A percentile compares a stretch with the other conserved stretches of the same genome.
phyloP scores from a whole-genome alignment of 768 basidiomycete species.

The Boletus reticulatus region DNA sequence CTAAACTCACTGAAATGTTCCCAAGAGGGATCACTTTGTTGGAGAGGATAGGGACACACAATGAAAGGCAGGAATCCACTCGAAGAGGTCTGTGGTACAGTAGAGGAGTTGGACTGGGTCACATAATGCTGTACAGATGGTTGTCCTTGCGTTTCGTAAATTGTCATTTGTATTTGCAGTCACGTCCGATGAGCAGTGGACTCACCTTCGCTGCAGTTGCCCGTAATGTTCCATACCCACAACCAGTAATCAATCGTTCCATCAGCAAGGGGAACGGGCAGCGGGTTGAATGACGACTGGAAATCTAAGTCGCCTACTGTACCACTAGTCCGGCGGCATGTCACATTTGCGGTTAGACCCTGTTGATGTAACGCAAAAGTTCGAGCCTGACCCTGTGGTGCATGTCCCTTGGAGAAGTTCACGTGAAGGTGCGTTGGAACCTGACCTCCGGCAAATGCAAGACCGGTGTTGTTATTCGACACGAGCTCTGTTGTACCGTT shows the following conservation, averaged over 20 bases:
- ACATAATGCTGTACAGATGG: slow-evolving; percentile 3
- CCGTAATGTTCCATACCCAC: slow-evolving; percentile 3
- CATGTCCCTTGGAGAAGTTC: neutral
- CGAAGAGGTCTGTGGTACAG: neutral
- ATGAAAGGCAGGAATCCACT: slow-evolving; percentile 1
- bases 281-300: neutral
- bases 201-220: neutral
- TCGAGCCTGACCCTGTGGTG: neutral
- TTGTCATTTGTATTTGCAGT: neutral
- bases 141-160: neutral
- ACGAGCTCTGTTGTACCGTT: neutral
- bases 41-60: slow-evolving; percentile 3
- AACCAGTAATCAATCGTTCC: slow-evolving; percentile 5
- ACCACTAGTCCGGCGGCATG: neutral
- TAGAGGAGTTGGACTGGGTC: slow-evolving; percentile 1
- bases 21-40: neutral
- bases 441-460: neutral
- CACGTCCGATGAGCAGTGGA: rapidly evolving
- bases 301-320: neutral
- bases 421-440: slow-evolving; percentile 1
- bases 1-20: neutral
- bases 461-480: neutral
- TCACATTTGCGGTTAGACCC: slow-evolving; percentile 18
- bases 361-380: slow-evolving; percentile 10
- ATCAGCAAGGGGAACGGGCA: neutral